These are phyloP conservation scores for Psidium friedrichsthalianum DNA, from an alignment of 345 rosid species.

Conservation along the genomic window DNA sequence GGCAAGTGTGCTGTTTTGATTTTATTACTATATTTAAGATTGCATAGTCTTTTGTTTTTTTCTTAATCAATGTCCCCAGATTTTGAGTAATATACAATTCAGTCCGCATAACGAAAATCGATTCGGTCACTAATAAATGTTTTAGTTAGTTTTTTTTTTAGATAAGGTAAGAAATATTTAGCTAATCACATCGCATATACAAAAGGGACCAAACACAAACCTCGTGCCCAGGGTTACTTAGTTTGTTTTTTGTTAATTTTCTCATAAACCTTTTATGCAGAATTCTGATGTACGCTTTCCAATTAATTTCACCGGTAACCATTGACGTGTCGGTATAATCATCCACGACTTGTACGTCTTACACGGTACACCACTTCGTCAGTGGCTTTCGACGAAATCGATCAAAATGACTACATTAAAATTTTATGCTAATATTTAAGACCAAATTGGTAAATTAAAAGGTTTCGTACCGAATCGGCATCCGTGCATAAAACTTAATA, in stretches of 20 bases:
- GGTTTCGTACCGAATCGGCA: fast-evolving
- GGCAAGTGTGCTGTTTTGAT: background rate
- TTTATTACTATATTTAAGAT: background rate
- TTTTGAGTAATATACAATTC: background rate
- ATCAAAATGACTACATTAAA: fast-evolving
- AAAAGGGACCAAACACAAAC: too few species aligned
- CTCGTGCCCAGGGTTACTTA: too few species aligned
- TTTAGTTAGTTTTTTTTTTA: too few species aligned
- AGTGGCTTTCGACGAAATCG: background rate
- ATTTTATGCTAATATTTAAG: background rate
- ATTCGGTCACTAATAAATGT: background rate
- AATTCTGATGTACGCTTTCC: background rate
- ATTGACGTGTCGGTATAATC: too few species aligned
- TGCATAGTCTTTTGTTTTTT: background rate
- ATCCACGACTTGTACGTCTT: too few species aligned
- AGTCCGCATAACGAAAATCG: too few species aligned
- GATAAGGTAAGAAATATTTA: too few species aligned
- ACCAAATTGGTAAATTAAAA: background rate
- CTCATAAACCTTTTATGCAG: fast-evolving
- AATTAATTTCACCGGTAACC: too few species aligned
- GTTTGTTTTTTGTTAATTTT: background rate
- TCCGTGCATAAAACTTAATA: background rate
- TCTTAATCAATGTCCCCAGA: background rate
- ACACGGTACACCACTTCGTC: too few species aligned
- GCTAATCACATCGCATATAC: too few species aligned